phyloP scores from a whole-genome alignment of 352 stramenopile genomes.

The Aphanomyces stellatus region DNA sequence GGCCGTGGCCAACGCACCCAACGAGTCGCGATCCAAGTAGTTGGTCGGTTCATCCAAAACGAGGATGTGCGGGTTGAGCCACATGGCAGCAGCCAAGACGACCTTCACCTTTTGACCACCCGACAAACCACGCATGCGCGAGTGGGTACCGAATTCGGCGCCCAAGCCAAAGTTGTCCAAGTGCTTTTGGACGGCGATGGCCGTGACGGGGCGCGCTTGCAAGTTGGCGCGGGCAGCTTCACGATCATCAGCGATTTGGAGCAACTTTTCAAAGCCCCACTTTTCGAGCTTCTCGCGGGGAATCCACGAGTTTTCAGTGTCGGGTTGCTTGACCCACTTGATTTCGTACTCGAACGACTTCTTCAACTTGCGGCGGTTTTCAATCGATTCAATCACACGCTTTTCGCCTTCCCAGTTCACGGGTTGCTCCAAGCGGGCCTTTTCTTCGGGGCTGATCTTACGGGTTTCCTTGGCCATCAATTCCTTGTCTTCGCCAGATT shows the following conservation, averaged over 20 bases:
- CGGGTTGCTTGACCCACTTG: constrained; percentile 91
- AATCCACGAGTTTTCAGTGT: constrained; percentile 95
- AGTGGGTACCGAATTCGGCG: constrained; percentile 96
- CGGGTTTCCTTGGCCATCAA: constrained; percentile 88
- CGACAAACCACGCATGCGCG: constrained; percentile 95
- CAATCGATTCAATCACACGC: constrained; percentile 84
- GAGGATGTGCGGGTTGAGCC: constrained; percentile 94
- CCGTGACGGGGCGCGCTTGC: constrained; percentile 90
- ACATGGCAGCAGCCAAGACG: constrained; percentile 94
- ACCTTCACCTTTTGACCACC: constrained; percentile 99
- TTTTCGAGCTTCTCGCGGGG: constrained; percentile 92
- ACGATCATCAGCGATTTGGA: constrained; percentile 95
- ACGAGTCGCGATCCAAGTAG: constrained; percentile 94
- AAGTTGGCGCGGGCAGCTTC: constrained; percentile 90
- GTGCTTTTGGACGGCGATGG: constrained; percentile 94
- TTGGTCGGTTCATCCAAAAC: constrained; percentile 95
- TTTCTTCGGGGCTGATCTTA: constrained; percentile 89
- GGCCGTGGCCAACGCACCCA: constrained; percentile 92
- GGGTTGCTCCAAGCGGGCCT: constrained; percentile 91
- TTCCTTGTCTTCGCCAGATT: constrained; percentile 85
- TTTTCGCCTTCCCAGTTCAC: constrained; percentile 90
- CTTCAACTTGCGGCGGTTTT: constrained; percentile 90
- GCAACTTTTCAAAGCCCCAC: constrained; percentile 94
- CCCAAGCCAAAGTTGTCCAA: constrained; percentile 95
- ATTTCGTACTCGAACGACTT: constrained; percentile 96